Percentiles rank a stretch among this genome's conserved stretches.
phyloP scores from a whole-genome alignment of 305 asterid genomes.

The Striga hermonthica region DNA sequence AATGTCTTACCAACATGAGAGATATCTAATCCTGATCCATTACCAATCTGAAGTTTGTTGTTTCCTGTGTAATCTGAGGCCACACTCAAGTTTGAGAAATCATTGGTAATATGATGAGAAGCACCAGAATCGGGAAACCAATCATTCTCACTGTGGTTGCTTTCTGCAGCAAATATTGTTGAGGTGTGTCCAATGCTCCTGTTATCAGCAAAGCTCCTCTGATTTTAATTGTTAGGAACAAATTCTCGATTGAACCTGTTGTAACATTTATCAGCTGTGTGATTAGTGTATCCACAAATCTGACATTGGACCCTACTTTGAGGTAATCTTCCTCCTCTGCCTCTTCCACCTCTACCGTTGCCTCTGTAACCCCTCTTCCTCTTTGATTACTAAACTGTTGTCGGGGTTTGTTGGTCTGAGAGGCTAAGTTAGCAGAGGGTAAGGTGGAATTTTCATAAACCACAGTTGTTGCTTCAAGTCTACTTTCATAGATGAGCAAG shows the following conservation, averaged over 20 bases:
- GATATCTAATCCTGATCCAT: background rate
- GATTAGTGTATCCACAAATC: too few relatives aligned
- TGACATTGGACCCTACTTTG: too few relatives aligned
- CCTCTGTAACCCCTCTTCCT: background rate
- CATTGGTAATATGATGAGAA: background rate
- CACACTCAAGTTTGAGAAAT: background rate
- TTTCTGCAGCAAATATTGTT: background rate
- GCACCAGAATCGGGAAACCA: constrained; percentile 2
- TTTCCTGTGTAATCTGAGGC: background rate
- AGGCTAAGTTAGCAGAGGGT: background rate
- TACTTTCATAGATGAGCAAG: too few relatives aligned
- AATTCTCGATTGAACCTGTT: too few relatives aligned
- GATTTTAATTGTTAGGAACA: too few relatives aligned
- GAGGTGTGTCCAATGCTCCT: too few relatives aligned
- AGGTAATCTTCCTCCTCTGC: background rate
- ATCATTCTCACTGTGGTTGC: background rate
- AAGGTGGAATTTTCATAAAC: too few relatives aligned
- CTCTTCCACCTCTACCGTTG: background rate
- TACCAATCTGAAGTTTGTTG: background rate
- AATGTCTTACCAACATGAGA: background rate
- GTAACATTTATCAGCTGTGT: too few relatives aligned
- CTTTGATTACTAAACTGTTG: background rate
- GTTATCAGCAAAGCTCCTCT: too few relatives aligned
- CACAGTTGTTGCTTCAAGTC: too few relatives aligned
- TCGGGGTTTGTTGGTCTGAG: background rate